Evolutionary conservation across 257 asterid genomes (phyloP).

Genomic region (Fraxinus anomala): DNA sequence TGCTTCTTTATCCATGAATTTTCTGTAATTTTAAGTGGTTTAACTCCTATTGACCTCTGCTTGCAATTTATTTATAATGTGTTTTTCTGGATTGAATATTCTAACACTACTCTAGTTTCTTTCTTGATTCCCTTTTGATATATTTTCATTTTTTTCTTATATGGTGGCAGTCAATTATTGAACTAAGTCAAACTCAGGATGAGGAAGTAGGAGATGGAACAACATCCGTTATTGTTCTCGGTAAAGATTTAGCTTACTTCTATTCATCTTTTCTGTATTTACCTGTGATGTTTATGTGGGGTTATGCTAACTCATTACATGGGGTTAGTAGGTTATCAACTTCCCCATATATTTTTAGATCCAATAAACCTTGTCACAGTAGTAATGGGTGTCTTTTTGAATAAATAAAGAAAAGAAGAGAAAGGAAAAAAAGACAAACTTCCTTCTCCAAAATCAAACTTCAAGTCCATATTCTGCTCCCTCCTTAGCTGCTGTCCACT

Average conservation of each 20-base stretch:
- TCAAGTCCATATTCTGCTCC: neutral
- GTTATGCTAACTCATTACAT: neutral
- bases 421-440: neutral
- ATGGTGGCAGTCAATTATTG: conserved; percentile 86
- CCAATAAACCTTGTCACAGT: neutral
- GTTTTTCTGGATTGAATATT: too few relatives aligned
- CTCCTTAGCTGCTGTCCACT: neutral
- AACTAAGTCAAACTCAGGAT: conserved; percentile 96
- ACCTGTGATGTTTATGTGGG: neutral
- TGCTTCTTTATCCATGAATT: neutral
- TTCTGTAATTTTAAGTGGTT: neutral
- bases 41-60: neutral
- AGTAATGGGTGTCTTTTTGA: neutral
- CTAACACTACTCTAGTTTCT: too few relatives aligned
- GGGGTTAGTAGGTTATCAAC: neutral
- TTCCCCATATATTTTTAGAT: neutral
- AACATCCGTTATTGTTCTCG: conserved; percentile 93
- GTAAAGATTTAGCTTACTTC: conserved; percentile 41
- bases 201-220: conserved; percentile 99
- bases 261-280: conserved; percentile 9
- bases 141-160: too few relatives aligned
- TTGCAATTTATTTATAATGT: neutral
- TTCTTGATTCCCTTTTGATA: too few relatives aligned
- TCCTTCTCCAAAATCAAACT: neutral
- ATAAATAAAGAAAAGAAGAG: neutral